Evolutionary conservation across 2,329 filamentous ascomycete genomes (phyloP), one percentile per base, ranked within the genome.

Genomic region (Botrytis paeoniae): DNA sequence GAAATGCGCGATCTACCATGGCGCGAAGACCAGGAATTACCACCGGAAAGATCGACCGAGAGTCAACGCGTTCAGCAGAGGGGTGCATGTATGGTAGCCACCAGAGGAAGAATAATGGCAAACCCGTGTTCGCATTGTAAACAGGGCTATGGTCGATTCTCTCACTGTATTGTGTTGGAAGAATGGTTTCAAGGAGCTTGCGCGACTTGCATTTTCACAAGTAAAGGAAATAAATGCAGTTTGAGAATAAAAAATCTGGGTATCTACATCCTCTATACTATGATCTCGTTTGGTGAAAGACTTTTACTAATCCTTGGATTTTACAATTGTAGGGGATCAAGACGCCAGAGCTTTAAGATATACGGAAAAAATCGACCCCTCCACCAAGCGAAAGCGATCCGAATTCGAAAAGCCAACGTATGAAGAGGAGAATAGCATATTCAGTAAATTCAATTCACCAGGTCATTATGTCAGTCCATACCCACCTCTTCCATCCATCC

Each of bases 141-240:
- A 12, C 65, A 65, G 18, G 77, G 77, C 14, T 76, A 74, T 73
- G 78, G 78, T 4, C 71, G 77, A 16, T 79, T 80, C 51, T 74
- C 75, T 25, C 45, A 75, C 14, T 80, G 78, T 63, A 75, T 79
- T 32, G 76, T 75, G 3, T 25, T 79, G 69, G 74, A 75, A 12
- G 59, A 75, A 48, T 80, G 76, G 76, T 80, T 78, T 73, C 75
- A 78, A 41, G 78, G 78, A 48, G 77, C 77, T 32, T 80, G 78
- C 70, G 70, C 75, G 29, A 74, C 75, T 57, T 80, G 78, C 66
- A 75, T 77, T 8, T 79, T 78, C 63, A 78, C 75, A 14, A 76
- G 75, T 18, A 79, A 77, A 59, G 76, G 77, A 1, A 77, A 78
- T 57, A 77, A 77, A 59, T 79, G 78, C 61, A 78, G 75, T 63